Evolutionary conservation across 495 filamentous ascomycete species (phyloP), one percentile per base, ranked within the genome.

Genomic region (Hypomontagnella submonticulosa): DNA sequence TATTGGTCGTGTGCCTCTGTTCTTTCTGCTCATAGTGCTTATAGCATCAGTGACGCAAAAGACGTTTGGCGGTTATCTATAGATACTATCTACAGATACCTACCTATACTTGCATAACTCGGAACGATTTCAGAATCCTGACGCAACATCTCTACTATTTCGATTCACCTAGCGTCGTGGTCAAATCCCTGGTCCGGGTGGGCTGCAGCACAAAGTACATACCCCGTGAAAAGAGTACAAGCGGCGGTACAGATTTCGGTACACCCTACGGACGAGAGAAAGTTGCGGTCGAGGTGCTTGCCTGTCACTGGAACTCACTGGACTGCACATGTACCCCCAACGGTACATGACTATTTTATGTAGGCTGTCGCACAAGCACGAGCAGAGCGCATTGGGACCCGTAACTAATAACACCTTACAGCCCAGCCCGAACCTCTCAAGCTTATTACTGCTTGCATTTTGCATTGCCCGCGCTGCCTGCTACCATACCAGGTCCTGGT

Each of bases 391-490:
- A 63, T 38, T 62, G 20, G 51, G 59, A 63, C 59, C 66, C 55
- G 55, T 68, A 63, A 56, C 60, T 68, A 54, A 68, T 68, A 68
- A 60, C 50, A 68, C 66, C 60, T 68, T 19, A 63, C 60, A 68
- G 54, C 65, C 65, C 65, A 58, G 53, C 47, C 18, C 33, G 7
- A 52, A 34, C 58, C 56, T 44, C 56, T n/a, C n/a, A n/a, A n/a
- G n/a, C n/a, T n/a, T n/a, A n/a, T n/a, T 53, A 36, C 48, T 41
- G 57, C 57, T 46, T 47, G 18, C 54, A 57, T 57, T 42, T 62
- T 48, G 53, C 58, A 61, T 67, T 67, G 58, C 64, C 64, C 48
- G 58, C 64, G 13, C 49, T 36, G 53, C 53, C 47, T 59, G 60
- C 50, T n/a, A 55, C 36, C 36, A 12, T 11, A 13, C 36, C 33